Evolutionary conservation across 1,139 yeast genomes (phyloP), one percentile per base, ranked within the genome.

Genomic region (Zygosaccharomyces pseudobailii): DNA sequence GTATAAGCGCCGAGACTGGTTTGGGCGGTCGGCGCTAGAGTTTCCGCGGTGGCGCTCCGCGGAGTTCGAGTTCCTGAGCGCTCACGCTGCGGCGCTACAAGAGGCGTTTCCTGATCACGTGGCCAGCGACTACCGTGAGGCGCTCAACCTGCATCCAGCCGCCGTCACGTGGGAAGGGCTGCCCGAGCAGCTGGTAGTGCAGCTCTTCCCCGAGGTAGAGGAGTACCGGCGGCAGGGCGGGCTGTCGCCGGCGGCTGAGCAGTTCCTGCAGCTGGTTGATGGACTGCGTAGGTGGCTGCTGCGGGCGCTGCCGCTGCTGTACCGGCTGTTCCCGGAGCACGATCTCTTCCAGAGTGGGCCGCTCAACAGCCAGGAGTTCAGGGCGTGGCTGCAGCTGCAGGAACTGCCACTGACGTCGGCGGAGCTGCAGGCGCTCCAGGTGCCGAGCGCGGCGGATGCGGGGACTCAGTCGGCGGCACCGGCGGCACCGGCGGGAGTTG

Each of bases 131-230:
- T 57, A 52, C 36, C 33, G 44, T 23, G 43, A 50, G 23, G 55
- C 56, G 24, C 40, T 60, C 45, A 62, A 62, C 42, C n/a, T 33
- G 38, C 8, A 19, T 30, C 10, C 13, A 9, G 39, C 39, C 31
- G 40, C 39, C 20, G 39, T 35, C 27, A 40, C 33, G 22, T n/a
- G 20, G 20, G 23, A 42, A 20, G 28, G 17, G 20, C 52, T 56
- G 23, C 58, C 61, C 1, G 36, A 49, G 5, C 28, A 21, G 9
- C 23, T 50, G 17, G 40, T 61, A 17, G 55, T 55, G 7, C 58
- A 58, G 46, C 31, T 63, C 6, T 63, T 63, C 46, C 66, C 66
- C 4, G 67, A 62, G 39, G 49, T 62, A 22, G 66, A 62, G 45
- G 45, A 48, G 23, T 61, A 56, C 39, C 33, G 33, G 33, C 54